Conservation (phyloP, 2,329 filamentous ascomycete species). For the Sordariomycetes sp. region DNA sequence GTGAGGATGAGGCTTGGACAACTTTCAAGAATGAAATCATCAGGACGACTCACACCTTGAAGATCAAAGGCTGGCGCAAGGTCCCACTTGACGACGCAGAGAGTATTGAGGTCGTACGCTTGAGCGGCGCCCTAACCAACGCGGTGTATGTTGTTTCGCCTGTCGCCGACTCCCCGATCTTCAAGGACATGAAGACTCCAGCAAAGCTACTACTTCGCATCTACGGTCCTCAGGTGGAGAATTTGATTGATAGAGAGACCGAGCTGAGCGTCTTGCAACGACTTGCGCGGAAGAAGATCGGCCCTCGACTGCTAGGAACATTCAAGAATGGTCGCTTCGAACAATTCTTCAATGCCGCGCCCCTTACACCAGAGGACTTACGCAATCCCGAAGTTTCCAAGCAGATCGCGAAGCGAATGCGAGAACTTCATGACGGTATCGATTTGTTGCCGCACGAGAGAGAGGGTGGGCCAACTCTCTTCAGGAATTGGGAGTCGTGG, state of each 20-base stretch:
- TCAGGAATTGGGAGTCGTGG: constrained; percentile 95
- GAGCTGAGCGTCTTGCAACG: constrained; percentile 81
- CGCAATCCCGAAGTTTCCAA: constrained; percentile 74
- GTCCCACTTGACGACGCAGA: constrained; percentile 65
- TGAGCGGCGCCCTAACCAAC: constrained; percentile 91
- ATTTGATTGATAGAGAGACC: constrained; percentile 87
- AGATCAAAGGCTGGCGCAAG: constrained; percentile 83
- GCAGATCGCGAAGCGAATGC: constrained; percentile 95
- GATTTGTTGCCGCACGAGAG: constrained; percentile 74
- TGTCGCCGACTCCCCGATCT: constrained; percentile 48
- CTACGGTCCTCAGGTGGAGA: constrained; percentile 90
- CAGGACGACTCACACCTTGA: constrained; percentile 77
- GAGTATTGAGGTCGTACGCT: constrained; percentile 59
- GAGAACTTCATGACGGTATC: constrained; percentile 89
- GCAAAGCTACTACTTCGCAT: constrained; percentile 78
- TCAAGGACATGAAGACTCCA: constrained; percentile 34
- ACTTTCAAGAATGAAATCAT: constrained; percentile 88
- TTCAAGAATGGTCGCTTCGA: constrained; percentile 95
- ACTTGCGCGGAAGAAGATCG: constrained; percentile 85
- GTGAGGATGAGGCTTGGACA: constrained; percentile 68
- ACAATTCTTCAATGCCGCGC: constrained; percentile 79
- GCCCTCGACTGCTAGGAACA: constrained; percentile 80
- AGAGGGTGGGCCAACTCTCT: constrained; percentile 71
- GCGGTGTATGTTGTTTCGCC: constrained; percentile 92
- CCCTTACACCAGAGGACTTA: constrained; percentile 68